Evolutionary conservation across 352 stramenopile species (phyloP), one percentile per base, ranked within the genome.

Genomic region (Globisporangium paroecandrum): DNA sequence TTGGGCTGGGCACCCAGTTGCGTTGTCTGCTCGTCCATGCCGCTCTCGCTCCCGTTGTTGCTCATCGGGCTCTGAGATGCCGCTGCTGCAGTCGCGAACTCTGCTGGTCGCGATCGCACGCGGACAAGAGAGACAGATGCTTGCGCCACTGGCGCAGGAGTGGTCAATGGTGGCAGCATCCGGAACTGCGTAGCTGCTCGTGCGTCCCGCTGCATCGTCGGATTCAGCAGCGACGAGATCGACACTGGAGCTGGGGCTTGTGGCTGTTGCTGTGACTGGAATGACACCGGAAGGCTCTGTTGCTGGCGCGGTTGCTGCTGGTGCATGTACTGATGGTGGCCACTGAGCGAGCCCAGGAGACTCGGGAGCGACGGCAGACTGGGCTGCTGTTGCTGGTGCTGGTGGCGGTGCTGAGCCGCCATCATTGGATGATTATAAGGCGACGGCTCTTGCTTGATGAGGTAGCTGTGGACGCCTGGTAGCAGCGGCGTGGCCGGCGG

Each of bases 331-430:
- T 51, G 38, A 27, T 51, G 36, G 24, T 4, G 22, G 3, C 53
- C 24, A 29, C 24, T 36, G 46, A 61, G 46, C 25, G 65, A 65
- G 32, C 38, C 47, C 6, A 70, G 46, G 18, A 70, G 56, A 38
- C 57, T 70, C 32, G 65, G 65, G 12, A 70, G 65, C 29, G 65
- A 70, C 46, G 65, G 65, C 24, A 70, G 65, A 54, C 24, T 64
- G 12, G 58, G 29, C 36, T 53, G 15, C 49, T 22, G 22, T 29
- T 51, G 54, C 24, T 58, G 51, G 0, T 58, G 51, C 6, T 22
- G 38, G 4, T 51, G 43, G 18, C 12, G 43, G 18, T 24, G 43
- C 43, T 51, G 43, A 22, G 43, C 7, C 6, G 18, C 8, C 18
- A 43, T 25, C 27, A 22, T 25, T 10, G 18, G 13, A 22, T n/a